Evolutionary conservation across 768 basidiomycete genomes (phyloP).

Genomic region (Boletus sp.): DNA sequence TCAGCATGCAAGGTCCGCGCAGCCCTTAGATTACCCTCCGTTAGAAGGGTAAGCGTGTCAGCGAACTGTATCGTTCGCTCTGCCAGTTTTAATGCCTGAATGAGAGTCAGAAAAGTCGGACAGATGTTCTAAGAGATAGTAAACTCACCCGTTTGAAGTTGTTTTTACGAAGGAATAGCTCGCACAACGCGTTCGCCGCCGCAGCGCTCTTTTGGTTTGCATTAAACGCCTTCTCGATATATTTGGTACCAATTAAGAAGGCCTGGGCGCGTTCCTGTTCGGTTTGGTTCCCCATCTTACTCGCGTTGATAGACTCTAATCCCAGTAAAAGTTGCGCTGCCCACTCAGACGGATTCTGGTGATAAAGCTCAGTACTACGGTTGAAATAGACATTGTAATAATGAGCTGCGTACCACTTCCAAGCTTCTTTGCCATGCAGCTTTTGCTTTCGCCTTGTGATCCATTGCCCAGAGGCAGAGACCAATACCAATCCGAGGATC

Average conservation of each 20-base stretch:
- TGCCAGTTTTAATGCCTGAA: slow-evolving; percentile 84
- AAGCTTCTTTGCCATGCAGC: slow-evolving; percentile 89
- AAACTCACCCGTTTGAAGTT: slow-evolving; percentile 55
- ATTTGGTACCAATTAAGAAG: slow-evolving; percentile 64
- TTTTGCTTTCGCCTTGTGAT: slow-evolving; percentile 77
- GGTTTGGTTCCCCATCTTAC: slow-evolving; percentile 64
- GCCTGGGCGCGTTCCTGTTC: slow-evolving; percentile 62
- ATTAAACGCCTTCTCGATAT: slow-evolving; percentile 79
- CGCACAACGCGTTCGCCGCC: slow-evolving; percentile 81
- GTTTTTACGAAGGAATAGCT: slow-evolving; percentile 73
- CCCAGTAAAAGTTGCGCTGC: slow-evolving; percentile 81
- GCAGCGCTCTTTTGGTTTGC: slow-evolving; percentile 69
- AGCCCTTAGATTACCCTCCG: slow-evolving; percentile 83
- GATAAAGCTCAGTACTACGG: not conserved
- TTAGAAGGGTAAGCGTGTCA: slow-evolving; percentile 79
- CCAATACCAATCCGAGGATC: slow-evolving; percentile 97
- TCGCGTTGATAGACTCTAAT: slow-evolving; percentile 81
- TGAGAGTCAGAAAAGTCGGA: not conserved
- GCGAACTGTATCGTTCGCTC: slow-evolving; percentile 94
- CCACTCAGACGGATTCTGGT: slow-evolving; percentile 76
- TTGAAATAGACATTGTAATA: not conserved
- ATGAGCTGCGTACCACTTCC: slow-evolving; percentile 63
- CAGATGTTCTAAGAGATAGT: not conserved
- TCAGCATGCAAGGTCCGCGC: slow-evolving; percentile 79
- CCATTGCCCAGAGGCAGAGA: slow-evolving; percentile 88